phyloP scores from a whole-genome alignment of 208 protist species.

The Angomonas deanei region DNA sequence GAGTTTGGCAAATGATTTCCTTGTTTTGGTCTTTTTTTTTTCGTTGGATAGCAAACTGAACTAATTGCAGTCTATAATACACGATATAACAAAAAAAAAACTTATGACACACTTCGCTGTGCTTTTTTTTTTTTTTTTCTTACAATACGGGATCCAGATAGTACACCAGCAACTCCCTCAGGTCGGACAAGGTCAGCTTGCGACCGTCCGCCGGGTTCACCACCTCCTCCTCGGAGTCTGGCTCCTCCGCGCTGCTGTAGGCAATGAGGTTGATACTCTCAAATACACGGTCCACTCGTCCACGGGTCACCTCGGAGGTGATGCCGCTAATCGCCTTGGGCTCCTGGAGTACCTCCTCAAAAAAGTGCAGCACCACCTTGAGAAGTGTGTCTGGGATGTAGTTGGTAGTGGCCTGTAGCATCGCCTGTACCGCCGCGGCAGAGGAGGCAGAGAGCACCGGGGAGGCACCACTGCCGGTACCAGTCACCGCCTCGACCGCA shows the following conservation, averaged over 20 bases:
- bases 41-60: background rate
- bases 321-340: conserved; percentile 46
- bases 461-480: background rate
- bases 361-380: conserved; percentile 40
- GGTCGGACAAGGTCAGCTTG: conserved; percentile 25
- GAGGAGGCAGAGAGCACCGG: background rate
- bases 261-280: conserved; percentile 34
- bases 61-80: too few species aligned
- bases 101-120: background rate
- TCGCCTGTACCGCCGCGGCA: background rate
- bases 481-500: background rate
- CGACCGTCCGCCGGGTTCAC: background rate
- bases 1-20: too few species aligned
- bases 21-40: too few species aligned
- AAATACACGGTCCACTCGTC: conserved; percentile 63
- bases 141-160: conserved; percentile 41
- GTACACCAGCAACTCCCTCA: conserved; percentile 30
- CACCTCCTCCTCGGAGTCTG: conserved; percentile 23
- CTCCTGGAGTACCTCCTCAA: conserved; percentile 54
- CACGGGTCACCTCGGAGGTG: conserved; percentile 50
- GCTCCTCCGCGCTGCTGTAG: background rate
- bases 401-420: conserved; percentile 11
- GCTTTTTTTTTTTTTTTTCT: too few species aligned
- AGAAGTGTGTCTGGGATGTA: conserved; percentile 44
- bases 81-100: conserved; percentile 12